Evolutionary conservation across 768 basidiomycete species (phyloP).

Genomic region (Clitopilus hobsonii): DNA sequence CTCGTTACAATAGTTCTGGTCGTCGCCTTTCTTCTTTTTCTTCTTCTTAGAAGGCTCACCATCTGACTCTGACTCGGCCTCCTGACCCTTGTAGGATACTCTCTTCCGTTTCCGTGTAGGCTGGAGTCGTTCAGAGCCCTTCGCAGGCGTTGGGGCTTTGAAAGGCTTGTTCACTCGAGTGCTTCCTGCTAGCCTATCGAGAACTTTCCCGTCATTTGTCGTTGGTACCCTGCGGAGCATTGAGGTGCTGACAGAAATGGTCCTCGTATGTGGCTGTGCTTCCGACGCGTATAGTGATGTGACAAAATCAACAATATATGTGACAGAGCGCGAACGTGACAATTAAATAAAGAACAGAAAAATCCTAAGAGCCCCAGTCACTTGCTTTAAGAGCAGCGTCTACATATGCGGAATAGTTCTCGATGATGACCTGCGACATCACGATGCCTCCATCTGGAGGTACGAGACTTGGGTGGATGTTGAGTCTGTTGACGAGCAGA

Average conservation of each 20-base stretch:
- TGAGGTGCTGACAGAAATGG: not conserved
- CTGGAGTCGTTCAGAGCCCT: slow-evolving; percentile 44
- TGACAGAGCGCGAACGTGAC: slow-evolving; percentile 13
- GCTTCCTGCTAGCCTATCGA: slow-evolving; percentile 70
- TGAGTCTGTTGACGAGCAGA: slow-evolving; percentile 42
- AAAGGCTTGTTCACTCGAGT: slow-evolving; percentile 74
- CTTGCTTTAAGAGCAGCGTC: slow-evolving; percentile 43
- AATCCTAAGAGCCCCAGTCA: slow-evolving; percentile 27
- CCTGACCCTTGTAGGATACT: slow-evolving; percentile 78
- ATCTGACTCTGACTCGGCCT: slow-evolving; percentile 46
- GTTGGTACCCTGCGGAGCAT: slow-evolving; percentile 74
- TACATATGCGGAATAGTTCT: slow-evolving; percentile 56
- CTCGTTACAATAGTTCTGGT: slow-evolving; percentile 53
- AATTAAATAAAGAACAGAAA: not conserved
- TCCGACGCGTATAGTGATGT: slow-evolving; percentile 3
- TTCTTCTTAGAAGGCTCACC: slow-evolving; percentile 45
- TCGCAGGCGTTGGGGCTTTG: slow-evolving; percentile 59
- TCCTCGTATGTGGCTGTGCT: not conserved
- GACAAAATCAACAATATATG: slow-evolving; percentile 10
- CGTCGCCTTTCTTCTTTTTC: slow-evolving; percentile 53
- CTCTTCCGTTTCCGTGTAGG: slow-evolving; percentile 82
- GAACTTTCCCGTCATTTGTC: slow-evolving; percentile 60
- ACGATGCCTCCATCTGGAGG: slow-evolving; percentile 40
- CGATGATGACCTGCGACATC: slow-evolving; percentile 53
- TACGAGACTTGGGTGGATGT: slow-evolving; percentile 40